Evolutionary conservation across 306 rosid genomes (phyloP), one percentile per base, ranked within the genome.

Genomic region (Trifolium subterraneum): DNA sequence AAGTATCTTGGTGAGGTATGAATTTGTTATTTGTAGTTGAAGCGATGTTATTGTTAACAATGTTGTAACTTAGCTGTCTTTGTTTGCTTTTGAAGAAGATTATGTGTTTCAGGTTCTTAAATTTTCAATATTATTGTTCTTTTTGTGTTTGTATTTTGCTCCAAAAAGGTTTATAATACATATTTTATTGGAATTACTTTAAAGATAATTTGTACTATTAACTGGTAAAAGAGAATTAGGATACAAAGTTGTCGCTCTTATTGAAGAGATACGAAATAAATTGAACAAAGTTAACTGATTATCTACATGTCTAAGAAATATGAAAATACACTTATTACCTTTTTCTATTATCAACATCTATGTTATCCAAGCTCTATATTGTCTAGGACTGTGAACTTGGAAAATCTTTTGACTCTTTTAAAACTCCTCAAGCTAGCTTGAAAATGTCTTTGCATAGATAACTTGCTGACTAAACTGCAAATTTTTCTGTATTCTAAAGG

Each of bases 1-100:
- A 94, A 94, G 87, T 94, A 94, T 78, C 88, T 94, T 81, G 99
- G 99, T 0, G 99, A 94, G 97, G 99, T 94, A 88, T 71, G 93
- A 20, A 41, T 70, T 42, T 18, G 44, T 64, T 16, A 73, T 56
- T 55, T 70, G 42, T 65, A 38, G 42, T 31, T 55, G 50, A 41
- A 62, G 31, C 68, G 36, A 62, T 22, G 31, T 13, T 29, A 29
- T 54, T 22, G 31, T 13, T 29, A 29, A 41, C 45, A 15, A n/a
- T 76, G 45, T 11, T 66, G 50, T 23, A 14, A 10, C 47, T 62
- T 18, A 45, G 27, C 33, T 48, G 29, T 60, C 35, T 25, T 25
- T 5, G 59, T 62, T 61, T 77, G 29, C 41, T 10, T 52, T 60
- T 10, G 68, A 74, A 47, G 12, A 79, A 48, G 19, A 79, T 35